These are phyloP conservation scores for Lactifluus echinatus DNA, from an alignment of 768 basidiomycete genomes.

Conservation along the genomic window DNA sequence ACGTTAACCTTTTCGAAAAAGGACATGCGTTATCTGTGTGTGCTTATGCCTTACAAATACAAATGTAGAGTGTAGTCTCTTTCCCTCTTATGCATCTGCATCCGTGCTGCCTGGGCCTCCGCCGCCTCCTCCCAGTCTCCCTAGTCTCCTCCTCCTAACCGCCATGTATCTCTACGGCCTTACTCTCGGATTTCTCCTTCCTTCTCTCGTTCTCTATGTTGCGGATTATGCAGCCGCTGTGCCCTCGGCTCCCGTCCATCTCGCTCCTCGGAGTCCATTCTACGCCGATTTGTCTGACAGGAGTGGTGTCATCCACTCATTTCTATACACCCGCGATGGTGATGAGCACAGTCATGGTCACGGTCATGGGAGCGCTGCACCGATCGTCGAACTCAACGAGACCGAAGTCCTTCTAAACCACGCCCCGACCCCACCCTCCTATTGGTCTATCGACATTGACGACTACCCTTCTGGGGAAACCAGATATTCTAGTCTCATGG, in stretches of 20 bases:
- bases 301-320: not conserved
- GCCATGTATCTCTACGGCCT: conserved; percentile 18
- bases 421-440: conserved; percentile 66
- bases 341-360: conserved; percentile 31
- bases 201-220: conserved; percentile 17
- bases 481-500: conserved; percentile 63
- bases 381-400: conserved; percentile 64
- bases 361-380: conserved; percentile 37
- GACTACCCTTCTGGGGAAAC: conserved; percentile 34
- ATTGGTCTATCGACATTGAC: conserved; percentile 74
- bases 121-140: no score
- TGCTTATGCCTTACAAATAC: no score
- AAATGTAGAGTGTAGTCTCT: no score
- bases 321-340: not conserved
- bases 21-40: no score
- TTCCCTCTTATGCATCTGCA: no score
- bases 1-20: no score
- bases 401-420: conserved; percentile 60
- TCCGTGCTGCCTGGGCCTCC: not conserved
- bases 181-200: conserved; percentile 10
- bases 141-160: not conserved
- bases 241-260: conserved; percentile 22
- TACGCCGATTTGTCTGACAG: not conserved
- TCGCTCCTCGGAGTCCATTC: not conserved
- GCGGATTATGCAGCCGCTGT: conserved; percentile 9